Base-by-base conservation (phyloP, 2,329 filamentous ascomycete species). In the Nothophaeocryptopus gaeumannii region DNA sequence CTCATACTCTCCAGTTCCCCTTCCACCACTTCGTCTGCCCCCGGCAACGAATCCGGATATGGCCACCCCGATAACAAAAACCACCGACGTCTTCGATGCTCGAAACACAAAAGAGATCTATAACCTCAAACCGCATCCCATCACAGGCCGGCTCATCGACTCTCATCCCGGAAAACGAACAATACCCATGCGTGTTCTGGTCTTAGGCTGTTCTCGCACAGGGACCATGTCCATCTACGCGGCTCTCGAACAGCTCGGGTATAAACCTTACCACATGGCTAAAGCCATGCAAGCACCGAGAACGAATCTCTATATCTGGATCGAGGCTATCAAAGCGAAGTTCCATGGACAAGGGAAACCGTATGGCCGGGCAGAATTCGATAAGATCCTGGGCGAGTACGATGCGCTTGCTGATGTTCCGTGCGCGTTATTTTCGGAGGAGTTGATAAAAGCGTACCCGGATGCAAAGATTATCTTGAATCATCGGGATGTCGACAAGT, bases 371-470 rank as follows among this genome's bases (percentile, higher is more conserved):
- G 36, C 38, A 10, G 45, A 51, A 26, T 55, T 55, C 30, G 48
- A 55, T 33, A 37, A 45, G n/a, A 41, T 55, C 15, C 43, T 55
- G 20, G 53, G 42, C 2, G 35, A 47, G 8, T 55, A 45, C 30
- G 50, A 53, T 32, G 46, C 50, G 10, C 39, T 48, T 14, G 34
- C 46, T 4, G 43, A 56, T 26, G 51, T 65, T 13, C 67, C 70
- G 0, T 46, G 44, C 29, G 40, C 41, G 10, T 29, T 32, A 8
- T 54, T 58, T 29, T 44, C 42, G 10, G 37, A 43, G 20, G 64
- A 68, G 8, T 46, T 67, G 20, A 58, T 66, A 37, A 37, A 45
- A 13, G 58, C 59, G 2, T 68, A 68, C 42, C 63, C 65, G 1
- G 63, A 54, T 43, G 58, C 46, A 8, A 61, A 55, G 44, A 52